These are phyloP conservation scores for Westerdykella aurantiaca DNA, from an alignment of 2,329 filamentous ascomycete genomes.

Conservation along the genomic window DNA sequence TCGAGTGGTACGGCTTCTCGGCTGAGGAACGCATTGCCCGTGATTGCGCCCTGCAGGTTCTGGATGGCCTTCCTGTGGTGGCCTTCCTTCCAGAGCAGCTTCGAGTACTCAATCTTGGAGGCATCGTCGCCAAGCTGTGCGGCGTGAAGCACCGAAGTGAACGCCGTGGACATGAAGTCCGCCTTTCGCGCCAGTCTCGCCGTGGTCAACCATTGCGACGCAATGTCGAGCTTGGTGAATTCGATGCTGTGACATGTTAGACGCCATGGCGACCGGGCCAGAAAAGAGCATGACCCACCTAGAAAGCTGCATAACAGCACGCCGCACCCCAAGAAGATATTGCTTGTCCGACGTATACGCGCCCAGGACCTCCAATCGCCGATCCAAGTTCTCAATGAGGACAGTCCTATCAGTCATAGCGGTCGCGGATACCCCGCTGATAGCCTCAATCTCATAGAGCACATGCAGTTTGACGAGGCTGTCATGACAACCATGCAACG, in stretches of 20 bases:
- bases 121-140: constrained; percentile 76
- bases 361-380: constrained; percentile 81
- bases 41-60: constrained; percentile 78
- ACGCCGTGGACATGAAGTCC: constrained; percentile 77
- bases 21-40: constrained; percentile 65
- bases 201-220: constrained; percentile 77
- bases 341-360: constrained; percentile 91
- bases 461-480: constrained; percentile 81
- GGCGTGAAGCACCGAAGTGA: constrained; percentile 88
- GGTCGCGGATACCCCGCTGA: constrained; percentile 47
- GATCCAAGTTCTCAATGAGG: constrained; percentile 55
- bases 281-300: constrained; percentile 45
- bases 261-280: constrained; percentile 6
- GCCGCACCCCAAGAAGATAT: constrained; percentile 77
- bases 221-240: constrained; percentile 69
- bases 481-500: constrained; percentile 77
- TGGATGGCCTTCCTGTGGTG: constrained; percentile 94
- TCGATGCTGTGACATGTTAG: constrained; percentile 35
- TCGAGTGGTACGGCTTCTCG: constrained; percentile 34
- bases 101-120: constrained; percentile 89
- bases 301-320: constrained; percentile 79
- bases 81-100: constrained; percentile 86
- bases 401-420: constrained; percentile 28
- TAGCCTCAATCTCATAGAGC: constrained; percentile 77
- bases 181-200: constrained; percentile 82